These are phyloP conservation scores for Alternaria longipes DNA, from an alignment of 2,329 filamentous ascomycete genomes.

Conservation along the genomic window DNA sequence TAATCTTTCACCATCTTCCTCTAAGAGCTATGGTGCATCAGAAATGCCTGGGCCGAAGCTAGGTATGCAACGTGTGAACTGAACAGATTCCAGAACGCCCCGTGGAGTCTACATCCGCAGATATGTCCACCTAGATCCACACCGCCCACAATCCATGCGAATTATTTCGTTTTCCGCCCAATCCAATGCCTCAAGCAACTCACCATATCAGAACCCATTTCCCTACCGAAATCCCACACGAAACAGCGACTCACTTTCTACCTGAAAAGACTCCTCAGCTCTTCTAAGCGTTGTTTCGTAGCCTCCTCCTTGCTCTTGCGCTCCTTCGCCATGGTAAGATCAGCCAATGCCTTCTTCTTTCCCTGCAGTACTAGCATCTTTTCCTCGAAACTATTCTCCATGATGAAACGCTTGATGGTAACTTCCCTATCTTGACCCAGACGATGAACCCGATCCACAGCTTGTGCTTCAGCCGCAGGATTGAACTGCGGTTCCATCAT, in stretches of 20 bases:
- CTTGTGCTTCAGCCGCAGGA: conserved; percentile 92
- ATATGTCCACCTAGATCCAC: background rate
- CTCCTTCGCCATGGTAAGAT: conserved; percentile 68
- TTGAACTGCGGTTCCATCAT: conserved; percentile 99
- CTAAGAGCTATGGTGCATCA: background rate
- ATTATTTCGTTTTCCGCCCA: background rate
- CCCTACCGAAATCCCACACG: background rate
- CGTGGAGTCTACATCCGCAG: background rate
- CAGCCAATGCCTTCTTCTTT: conserved; percentile 91
- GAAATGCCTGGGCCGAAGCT: background rate
- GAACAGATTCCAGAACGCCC: background rate
- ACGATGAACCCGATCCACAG: conserved; percentile 79
- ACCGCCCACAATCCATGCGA: background rate
- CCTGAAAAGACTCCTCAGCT: conserved; percentile 67
- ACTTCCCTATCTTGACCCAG: conserved; percentile 83
- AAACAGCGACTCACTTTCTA: conserved; percentile 11
- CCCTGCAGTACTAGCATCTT: conserved; percentile 89
- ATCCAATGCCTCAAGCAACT: background rate
- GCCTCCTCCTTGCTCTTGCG: conserved; percentile 68
- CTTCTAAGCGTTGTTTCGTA: conserved; percentile 70
- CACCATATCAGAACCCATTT: background rate
- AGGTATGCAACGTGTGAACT: background rate
- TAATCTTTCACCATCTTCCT: background rate
- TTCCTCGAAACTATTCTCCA: conserved; percentile 90
- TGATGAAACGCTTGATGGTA: conserved; percentile 86